phyloP scores from a whole-genome alignment of 192 early-diverging fungal genomes.

The Geranomyces variabilis region DNA sequence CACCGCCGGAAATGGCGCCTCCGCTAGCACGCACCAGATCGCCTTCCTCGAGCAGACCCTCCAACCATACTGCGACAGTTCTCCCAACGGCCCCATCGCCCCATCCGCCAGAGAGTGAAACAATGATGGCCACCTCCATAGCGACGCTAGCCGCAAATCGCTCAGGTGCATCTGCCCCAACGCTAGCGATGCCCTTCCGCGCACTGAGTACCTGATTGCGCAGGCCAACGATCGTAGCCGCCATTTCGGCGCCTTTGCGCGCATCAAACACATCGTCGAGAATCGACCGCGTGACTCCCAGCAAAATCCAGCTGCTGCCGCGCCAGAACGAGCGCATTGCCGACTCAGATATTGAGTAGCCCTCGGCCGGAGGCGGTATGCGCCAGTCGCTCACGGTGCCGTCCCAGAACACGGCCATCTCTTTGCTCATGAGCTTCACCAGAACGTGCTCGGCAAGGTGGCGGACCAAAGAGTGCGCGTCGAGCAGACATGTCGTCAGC shows the following conservation, averaged over 20 bases:
- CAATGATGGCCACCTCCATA: slow-evolving; percentile 74
- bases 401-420: slow-evolving; percentile 81
- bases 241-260: slow-evolving; percentile 27
- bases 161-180: slow-evolving; percentile 51
- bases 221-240: slow-evolving; percentile 29
- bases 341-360: slow-evolving; percentile 41
- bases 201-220: slow-evolving; percentile 45
- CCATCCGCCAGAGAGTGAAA: slow-evolving; percentile 44
- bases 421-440: slow-evolving; percentile 71
- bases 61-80: slow-evolving; percentile 64
- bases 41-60: slow-evolving; percentile 71
- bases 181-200: not conserved
- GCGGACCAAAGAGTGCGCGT: slow-evolving; percentile 71
- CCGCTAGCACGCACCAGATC: slow-evolving; percentile 58
- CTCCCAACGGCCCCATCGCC: slow-evolving; percentile 50
- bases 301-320: slow-evolving; percentile 63
- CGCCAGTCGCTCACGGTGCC: slow-evolving; percentile 50
- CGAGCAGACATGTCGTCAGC: slow-evolving; percentile 76
- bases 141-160: slow-evolving; percentile 69
- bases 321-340: slow-evolving; percentile 80
- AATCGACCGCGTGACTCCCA: slow-evolving; percentile 69
- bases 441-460: slow-evolving; percentile 72
- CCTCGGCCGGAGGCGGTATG: slow-evolving; percentile 6
- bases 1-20: slow-evolving; percentile 10
- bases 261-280: slow-evolving; percentile 58